Evolutionary conservation across 164 flowering plant genomes (phyloP), one percentile per base, ranked within the genome.

Genomic region (Santalum album): DNA sequence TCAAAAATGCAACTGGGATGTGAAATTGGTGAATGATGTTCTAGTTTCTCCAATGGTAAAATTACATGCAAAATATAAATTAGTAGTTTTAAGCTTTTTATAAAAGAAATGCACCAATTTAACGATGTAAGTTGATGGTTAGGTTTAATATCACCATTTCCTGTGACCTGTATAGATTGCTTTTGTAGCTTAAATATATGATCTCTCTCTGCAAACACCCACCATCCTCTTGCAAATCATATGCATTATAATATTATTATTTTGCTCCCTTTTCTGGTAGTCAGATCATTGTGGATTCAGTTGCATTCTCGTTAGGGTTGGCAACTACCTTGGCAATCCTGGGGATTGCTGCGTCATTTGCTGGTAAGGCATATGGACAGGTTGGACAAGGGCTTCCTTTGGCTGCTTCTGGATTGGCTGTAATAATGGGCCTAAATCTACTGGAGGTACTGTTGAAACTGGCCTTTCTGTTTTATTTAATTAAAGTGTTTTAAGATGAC

Each of bases 301-400:
- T 92, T 76, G 86, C 98, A 25, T 92, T 92, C 69, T 63, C 98
- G 35, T 61, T 92, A 72, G 98, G 96, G 52, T 72, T 92, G 80
- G 98, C 96, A 6, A 92, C 95, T 38, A 88, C 96, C 39, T 69
- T 92, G 32, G 98, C 98, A 58, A 62, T 92, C 35, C 72, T 92
- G 11, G 96, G 96, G 1, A 46, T 91, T 64, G 91, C 77, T 69
- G 96, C 96, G 35, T 88, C 98, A 51, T 75, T 88, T 75, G 96
- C 98, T 61, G 98, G 98, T 51, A 92, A 87, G 75, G 98, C 96
- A 59, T 92, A 92, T 70, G 98, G 96, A 56, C 96, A 91, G 69
- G 67, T 88, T 39, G 98, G 98, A 16, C 87, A 76, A 60, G 98
- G 98, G 45, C 74, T 91, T 51, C 98, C 98, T 42, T n/a, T 92